Conservation (phyloP, 345 rosid species). For the Dipteronia dyeriana region DNA sequence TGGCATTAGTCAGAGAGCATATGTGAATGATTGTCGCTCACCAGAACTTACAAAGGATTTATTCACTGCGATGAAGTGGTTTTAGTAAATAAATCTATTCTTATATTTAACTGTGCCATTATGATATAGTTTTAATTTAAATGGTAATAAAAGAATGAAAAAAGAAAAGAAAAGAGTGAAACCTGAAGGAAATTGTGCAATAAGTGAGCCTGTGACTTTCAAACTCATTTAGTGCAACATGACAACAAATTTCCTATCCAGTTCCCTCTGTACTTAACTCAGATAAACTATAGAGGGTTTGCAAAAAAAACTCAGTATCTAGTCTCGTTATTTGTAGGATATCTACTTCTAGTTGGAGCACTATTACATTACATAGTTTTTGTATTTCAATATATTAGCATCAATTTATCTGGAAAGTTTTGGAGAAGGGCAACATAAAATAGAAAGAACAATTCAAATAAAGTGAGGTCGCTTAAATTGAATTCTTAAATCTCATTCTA, state of each 20-base stretch:
- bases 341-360: neutral
- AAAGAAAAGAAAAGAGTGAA: neutral
- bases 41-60: neutral
- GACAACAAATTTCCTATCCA: neutral
- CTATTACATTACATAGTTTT: neutral
- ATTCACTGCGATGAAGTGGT: neutral
- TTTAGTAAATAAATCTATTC: neutral
- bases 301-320: neutral
- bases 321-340: neutral
- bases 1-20: neutral
- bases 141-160: neutral
- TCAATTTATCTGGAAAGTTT: neutral
- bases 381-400: neutral
- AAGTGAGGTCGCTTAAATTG: too few species aligned
- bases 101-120: neutral
- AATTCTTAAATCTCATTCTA: too few species aligned
- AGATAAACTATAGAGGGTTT: neutral
- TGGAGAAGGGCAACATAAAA: neutral
- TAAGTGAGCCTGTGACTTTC: neutral
- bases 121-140: neutral
- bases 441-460: conserved; percentile 6
- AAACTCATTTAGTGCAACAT: neutral
- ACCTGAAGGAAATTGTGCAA: neutral
- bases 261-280: neutral
- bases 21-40: neutral